Percentiles rank a stretch among this genome's conserved stretches.
Conservation (phyloP, 441 rosid species). For the Syzygium malaccense region DNA sequence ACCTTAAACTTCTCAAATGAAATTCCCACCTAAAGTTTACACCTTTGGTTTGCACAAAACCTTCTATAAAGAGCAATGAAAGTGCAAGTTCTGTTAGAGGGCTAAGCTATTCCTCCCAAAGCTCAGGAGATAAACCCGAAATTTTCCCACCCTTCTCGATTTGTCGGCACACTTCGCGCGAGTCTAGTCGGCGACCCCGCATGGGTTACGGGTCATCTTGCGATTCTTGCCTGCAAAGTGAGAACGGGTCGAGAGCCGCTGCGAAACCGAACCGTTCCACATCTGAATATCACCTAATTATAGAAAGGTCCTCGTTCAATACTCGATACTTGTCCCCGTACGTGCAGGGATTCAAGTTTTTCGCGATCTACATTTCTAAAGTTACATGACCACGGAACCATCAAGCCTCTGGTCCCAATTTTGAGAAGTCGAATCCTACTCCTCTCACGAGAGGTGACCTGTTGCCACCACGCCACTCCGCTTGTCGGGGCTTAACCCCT, state of each 20-base stretch:
- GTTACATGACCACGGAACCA: neutral
- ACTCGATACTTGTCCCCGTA: neutral
- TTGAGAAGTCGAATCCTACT: neutral
- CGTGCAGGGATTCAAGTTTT: neutral
- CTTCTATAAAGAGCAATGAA: neutral
- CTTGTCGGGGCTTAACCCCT: neutral
- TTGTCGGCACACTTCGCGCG: neutral
- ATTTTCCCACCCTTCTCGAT: neutral
- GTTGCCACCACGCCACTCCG: neutral
- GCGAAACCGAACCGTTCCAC: neutral
- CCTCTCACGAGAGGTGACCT: neutral
- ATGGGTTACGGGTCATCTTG: neutral
- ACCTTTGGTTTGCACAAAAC: neutral
- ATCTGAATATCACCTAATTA: neutral
- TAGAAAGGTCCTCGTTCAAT: neutral
- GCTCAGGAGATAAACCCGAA: neutral
- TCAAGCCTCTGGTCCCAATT: neutral
- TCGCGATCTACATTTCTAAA: neutral
- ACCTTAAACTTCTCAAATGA: neutral
- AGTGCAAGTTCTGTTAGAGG: neutral
- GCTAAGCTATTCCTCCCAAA: neutral
- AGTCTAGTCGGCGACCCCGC: too few relatives aligned
- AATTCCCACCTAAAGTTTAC: neutral
- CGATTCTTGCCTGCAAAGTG: neutral
- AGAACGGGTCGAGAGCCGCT: neutral